phyloP scores from a whole-genome alignment of 371 early-diverging fungal species.

The Lichtheimia ramosa region DNA sequence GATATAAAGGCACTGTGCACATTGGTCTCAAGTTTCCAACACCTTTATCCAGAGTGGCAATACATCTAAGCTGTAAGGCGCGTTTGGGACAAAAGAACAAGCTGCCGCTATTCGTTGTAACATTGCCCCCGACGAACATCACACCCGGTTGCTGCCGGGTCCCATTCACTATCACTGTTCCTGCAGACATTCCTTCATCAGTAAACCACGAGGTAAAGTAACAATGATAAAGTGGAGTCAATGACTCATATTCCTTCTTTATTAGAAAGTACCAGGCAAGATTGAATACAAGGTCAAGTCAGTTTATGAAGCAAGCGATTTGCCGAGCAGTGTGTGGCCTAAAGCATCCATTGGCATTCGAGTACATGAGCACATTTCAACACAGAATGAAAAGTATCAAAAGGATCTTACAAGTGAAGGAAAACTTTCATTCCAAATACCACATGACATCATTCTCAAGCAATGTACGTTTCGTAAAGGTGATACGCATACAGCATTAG shows the following conservation, averaged over 20 bases:
- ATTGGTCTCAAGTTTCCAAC: conserved; percentile 2
- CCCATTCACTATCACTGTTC: conserved; percentile 18
- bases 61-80: conserved; percentile 22
- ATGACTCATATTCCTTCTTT: background rate
- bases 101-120: conserved; percentile 19
- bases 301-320: conserved; percentile 16
- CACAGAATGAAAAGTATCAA: conserved; percentile 10
- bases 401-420: conserved; percentile 21
- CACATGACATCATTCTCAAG: conserved; percentile 22
- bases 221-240: background rate
- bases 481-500: conserved; percentile 16
- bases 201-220: conserved; percentile 17
- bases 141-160: conserved; percentile 5
- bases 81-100: conserved; percentile 7
- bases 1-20: conserved; percentile 4
- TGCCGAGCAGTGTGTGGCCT: conserved; percentile 28
- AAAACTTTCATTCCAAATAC: conserved; percentile 17
- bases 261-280: conserved; percentile 23
- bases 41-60: conserved; percentile 5
- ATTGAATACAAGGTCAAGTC: conserved; percentile 31
- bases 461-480: conserved; percentile 20
- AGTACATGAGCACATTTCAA: conserved; percentile 24
- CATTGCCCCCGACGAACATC: conserved; percentile 10
- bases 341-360: conserved; percentile 15
- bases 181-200: conserved; percentile 23